A percentile compares a stretch with the other conserved stretches of the same genome.
Evolutionary conservation across 805 yeast species (phyloP).

Genomic region (Candida manassasensis): DNA sequence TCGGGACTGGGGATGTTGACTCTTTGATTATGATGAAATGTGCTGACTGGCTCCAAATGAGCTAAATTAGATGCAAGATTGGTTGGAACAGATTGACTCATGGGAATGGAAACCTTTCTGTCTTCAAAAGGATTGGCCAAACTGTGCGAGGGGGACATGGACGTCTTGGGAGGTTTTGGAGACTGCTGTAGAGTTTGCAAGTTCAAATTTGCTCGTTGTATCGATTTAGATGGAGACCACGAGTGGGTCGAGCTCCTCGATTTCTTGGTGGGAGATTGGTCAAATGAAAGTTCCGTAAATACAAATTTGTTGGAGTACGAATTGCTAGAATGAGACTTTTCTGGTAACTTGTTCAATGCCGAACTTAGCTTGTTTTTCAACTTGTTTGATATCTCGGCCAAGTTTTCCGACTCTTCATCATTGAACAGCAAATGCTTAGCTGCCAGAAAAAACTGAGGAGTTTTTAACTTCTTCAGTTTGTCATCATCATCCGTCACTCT

Average conservation of each 20-base stretch:
- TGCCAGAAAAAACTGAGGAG: slow-evolving; percentile 38
- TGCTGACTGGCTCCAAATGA: neutral
- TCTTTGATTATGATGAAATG: neutral
- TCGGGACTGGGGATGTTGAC: slow-evolving; percentile 26
- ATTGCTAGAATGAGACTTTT: slow-evolving; percentile 20
- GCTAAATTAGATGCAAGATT: slow-evolving; percentile 1
- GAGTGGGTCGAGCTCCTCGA: slow-evolving; percentile 8
- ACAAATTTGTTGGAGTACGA: slow-evolving; percentile 18
- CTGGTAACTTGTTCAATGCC: slow-evolving; percentile 35
- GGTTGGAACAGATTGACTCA: slow-evolving; percentile 1
- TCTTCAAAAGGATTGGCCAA: slow-evolving; percentile 4
- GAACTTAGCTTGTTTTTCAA: slow-evolving; percentile 32
- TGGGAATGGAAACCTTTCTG: neutral
- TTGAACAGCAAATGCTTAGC: slow-evolving; percentile 30
- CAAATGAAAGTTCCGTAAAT: slow-evolving; percentile 28
- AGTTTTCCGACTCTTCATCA: slow-evolving; percentile 24
- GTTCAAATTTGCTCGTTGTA: slow-evolving; percentile 30
- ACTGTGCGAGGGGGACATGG: slow-evolving; percentile 6
- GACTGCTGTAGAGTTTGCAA: slow-evolving; percentile 35
- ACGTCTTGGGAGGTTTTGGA: slow-evolving; percentile 16
- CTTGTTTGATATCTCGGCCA: slow-evolving; percentile 35
- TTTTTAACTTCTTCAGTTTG: slow-evolving; percentile 26
- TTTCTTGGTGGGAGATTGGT: slow-evolving; percentile 25
- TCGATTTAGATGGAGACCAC: slow-evolving; percentile 19
- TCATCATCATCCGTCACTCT: slow-evolving; percentile 11